A percentile compares a stretch with the other conserved stretches of the same genome.
Evolutionary conservation across 305 asterid species (phyloP).

Genomic region (Fraxinus ornus): DNA sequence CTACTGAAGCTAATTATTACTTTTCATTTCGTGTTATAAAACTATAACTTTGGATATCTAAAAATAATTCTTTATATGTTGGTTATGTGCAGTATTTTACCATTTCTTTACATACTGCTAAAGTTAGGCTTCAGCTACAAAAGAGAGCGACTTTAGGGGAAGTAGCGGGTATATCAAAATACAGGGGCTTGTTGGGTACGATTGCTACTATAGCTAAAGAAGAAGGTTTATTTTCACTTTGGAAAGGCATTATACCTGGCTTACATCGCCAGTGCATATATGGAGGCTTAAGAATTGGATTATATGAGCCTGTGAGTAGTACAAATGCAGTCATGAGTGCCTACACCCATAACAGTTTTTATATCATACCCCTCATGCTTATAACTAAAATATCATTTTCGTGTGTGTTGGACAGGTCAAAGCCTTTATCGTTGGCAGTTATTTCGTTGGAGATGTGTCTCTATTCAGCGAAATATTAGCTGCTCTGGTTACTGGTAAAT

Average conservation of each 20-base stretch:
- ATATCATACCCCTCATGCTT: background rate
- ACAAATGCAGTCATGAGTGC: background rate
- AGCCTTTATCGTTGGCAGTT: slow-evolving; percentile 55
- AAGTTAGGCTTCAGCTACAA: slow-evolving; percentile 91
- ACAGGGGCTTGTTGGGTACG: slow-evolving; percentile 71
- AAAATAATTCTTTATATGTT: slow-evolving; percentile 19
- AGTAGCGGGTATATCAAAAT: slow-evolving; percentile 49
- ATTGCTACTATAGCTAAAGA: slow-evolving; percentile 73
- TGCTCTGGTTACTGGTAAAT: slow-evolving; percentile 78
- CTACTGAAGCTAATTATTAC: background rate
- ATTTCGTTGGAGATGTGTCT: slow-evolving; percentile 56
- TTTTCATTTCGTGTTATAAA: slow-evolving; percentile 1
- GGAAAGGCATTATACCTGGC: slow-evolving; percentile 89
- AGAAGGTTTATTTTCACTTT: slow-evolving; percentile 76
- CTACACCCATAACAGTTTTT: background rate
- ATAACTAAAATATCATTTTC: slow-evolving; percentile 20
- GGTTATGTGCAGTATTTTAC: slow-evolving; percentile 66
- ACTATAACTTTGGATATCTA: slow-evolving; percentile 11
- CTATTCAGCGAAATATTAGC: slow-evolving; percentile 70
- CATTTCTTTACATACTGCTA: slow-evolving; percentile 78
- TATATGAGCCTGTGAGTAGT: slow-evolving; percentile 74
- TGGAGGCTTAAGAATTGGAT: slow-evolving; percentile 82
- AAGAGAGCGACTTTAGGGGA: slow-evolving; percentile 58
- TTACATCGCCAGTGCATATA: slow-evolving; percentile 83
- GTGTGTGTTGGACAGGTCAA: slow-evolving; percentile 55